Conservation (phyloP, 78 protist species). For the Isochrysis galbana region DNA sequence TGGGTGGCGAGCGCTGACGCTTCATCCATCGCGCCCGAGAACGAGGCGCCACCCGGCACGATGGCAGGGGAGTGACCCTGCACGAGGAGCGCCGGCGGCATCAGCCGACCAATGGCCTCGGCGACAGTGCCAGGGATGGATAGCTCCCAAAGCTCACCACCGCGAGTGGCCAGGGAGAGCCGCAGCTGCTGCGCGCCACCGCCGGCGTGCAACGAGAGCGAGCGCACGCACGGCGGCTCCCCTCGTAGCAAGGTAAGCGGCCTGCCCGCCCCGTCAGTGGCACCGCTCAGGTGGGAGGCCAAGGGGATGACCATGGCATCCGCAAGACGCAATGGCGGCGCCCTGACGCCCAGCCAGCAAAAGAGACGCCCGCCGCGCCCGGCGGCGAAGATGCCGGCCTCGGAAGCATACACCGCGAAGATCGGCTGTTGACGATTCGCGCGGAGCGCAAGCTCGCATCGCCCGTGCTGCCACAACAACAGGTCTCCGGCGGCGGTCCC, state of each 20-base stretch:
- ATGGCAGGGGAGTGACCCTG: neutral
- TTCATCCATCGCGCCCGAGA: neutral
- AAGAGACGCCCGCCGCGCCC: neutral
- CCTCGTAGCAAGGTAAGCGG: too few relatives aligned
- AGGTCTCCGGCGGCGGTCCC: neutral
- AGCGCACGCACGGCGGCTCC: too few relatives aligned
- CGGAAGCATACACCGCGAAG: neutral
- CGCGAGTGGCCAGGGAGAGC: too few relatives aligned
- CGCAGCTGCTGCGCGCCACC: too few relatives aligned
- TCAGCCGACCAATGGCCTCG: too few relatives aligned
- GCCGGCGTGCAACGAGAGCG: too few relatives aligned
- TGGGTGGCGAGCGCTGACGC: neutral
- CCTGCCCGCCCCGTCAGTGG: too few relatives aligned
- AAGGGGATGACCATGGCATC: too few relatives aligned
- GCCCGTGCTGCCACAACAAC: neutral
- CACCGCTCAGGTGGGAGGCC: too few relatives aligned
- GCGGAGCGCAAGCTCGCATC: neutral
- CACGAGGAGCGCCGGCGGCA: neutral
- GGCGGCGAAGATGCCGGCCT: neutral
- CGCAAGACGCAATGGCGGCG: too few relatives aligned
- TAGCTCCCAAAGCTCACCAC: too few relatives aligned
- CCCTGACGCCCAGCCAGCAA: neutral
- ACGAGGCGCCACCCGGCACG: neutral
- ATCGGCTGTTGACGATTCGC: neutral
- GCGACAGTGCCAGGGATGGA: too few relatives aligned